Conservation (phyloP, 2,329 filamentous ascomycete genomes). For the Nigrospora sphaerica region DNA sequence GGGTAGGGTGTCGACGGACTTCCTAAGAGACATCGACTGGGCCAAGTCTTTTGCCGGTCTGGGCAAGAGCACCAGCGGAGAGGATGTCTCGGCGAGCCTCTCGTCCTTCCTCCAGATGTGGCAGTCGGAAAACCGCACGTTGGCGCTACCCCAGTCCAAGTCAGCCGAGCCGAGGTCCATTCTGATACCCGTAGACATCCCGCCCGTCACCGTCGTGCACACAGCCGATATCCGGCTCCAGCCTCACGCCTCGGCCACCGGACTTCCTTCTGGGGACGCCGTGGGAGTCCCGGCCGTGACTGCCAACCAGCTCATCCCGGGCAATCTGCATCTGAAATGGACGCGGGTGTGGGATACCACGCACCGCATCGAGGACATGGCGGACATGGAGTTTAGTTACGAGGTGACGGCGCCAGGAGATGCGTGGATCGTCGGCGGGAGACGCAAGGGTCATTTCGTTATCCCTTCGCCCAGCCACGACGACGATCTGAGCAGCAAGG, state of each 20-base stretch:
- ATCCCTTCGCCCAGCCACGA: conserved; percentile 33
- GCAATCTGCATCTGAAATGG: conserved; percentile 56
- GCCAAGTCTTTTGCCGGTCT: conserved; percentile 41
- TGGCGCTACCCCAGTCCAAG: conserved; percentile 23
- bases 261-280: conserved; percentile 13
- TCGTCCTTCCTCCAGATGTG: conserved; percentile 28
- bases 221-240: conserved; percentile 62
- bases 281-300: conserved; percentile 34
- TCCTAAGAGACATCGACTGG: conserved; percentile 41
- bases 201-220: conserved; percentile 74
- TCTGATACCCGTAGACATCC: conserved; percentile 83
- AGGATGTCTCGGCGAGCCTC: conserved; percentile 22
- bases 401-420: conserved; percentile 70
- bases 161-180: conserved; percentile 53
- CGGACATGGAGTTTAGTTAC: conserved; percentile 69
- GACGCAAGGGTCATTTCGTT: conserved; percentile 70
- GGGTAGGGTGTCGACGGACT: conserved; percentile 40
- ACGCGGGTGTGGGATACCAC: conserved; percentile 55
- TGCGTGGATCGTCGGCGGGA: conserved; percentile 79
- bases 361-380: conserved; percentile 18
- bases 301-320: conserved; percentile 58
- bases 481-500: conserved; percentile 27
- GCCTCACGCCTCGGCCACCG: conserved; percentile 17
- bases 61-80: conserved; percentile 29
- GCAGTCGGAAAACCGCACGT: conserved; percentile 24